A percentile compares a stretch with the other conserved stretches of the same genome.
These are phyloP conservation scores for Lyophyllum shimeji DNA, from an alignment of 768 basidiomycete genomes.

Conservation along the genomic window DNA sequence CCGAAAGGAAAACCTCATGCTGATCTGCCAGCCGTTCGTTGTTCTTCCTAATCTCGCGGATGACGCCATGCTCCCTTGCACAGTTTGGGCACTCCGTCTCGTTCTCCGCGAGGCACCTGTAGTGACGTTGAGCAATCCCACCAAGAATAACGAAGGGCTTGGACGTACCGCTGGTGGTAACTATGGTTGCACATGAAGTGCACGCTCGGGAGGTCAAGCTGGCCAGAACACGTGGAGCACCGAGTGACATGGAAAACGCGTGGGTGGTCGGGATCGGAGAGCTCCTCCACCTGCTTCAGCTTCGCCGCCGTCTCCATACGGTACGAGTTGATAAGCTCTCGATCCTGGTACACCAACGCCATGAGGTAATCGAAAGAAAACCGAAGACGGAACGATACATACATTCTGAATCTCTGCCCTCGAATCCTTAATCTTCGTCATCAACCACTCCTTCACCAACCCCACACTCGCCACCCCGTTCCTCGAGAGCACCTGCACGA, in stretches of 20 bases:
- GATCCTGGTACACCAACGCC: slow-evolving; percentile 57
- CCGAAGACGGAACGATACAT: slow-evolving; percentile 29
- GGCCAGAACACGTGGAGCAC: slow-evolving; percentile 86
- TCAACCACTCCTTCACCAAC: slow-evolving; percentile 88
- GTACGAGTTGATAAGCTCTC: slow-evolving; percentile 85
- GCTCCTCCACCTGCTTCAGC: slow-evolving; percentile 76
- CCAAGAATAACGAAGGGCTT: neutral
- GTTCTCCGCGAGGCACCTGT: slow-evolving; percentile 84
- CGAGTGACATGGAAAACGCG: slow-evolving; percentile 93
- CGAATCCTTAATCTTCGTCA: slow-evolving; percentile 71
- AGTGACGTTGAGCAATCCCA: neutral
- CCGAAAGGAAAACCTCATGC: slow-evolving; percentile 75
- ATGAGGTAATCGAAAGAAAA: slow-evolving; percentile 1
- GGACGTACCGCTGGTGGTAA: slow-evolving; percentile 84
- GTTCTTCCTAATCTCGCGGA: slow-evolving; percentile 85
- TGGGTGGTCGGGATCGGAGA: slow-evolving; percentile 76
- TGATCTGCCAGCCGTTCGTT: slow-evolving; percentile 84
- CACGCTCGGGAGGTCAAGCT: slow-evolving; percentile 88
- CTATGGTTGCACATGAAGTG: slow-evolving; percentile 99
- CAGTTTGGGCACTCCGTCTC: slow-evolving; percentile 91
- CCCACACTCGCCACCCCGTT: slow-evolving; percentile 92
- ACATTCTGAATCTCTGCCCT: slow-evolving; percentile 80
- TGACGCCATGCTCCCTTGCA: slow-evolving; percentile 81
- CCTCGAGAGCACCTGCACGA: slow-evolving; percentile 85
- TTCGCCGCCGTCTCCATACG: slow-evolving; percentile 80